Conservation (phyloP, 2,329 filamentous ascomycete genomes). For the Paecilomyces sp. region DNA sequence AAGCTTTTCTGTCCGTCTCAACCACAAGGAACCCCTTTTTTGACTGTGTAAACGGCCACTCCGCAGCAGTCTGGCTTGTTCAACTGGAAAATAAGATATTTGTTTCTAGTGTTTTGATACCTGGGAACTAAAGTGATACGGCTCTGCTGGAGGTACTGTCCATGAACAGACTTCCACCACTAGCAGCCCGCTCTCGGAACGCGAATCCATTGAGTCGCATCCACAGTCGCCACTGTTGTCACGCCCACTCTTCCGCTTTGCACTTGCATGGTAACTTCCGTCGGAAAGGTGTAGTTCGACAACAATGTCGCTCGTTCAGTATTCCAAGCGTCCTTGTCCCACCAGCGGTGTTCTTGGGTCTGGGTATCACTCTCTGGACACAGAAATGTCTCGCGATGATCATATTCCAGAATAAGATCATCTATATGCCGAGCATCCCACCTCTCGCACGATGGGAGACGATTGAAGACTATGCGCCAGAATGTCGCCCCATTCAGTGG, state of each 20-base stretch:
- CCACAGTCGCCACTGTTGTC: conserved; percentile 8
- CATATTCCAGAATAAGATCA: conserved; percentile 71
- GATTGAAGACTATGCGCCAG: conserved; percentile 55
- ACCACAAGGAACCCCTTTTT: not conserved
- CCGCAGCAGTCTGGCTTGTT: not conserved
- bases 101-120: not conserved
- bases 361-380: conserved; percentile 58
- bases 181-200: not conserved
- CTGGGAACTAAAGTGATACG: not conserved
- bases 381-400: conserved; percentile 67
- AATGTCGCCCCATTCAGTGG: conserved; percentile 61
- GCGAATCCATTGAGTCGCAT: not conserved
- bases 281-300: not conserved
- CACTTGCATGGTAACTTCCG: not conserved
- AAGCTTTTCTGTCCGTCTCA: not conserved
- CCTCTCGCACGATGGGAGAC: conserved; percentile 62
- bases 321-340: conserved; percentile 44
- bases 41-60: not conserved
- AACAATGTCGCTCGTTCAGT: not conserved
- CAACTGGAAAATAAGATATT: not conserved
- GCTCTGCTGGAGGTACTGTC: not conserved
- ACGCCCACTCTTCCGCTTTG: conserved; percentile 29
- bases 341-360: conserved; percentile 58
- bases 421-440: conserved; percentile 71
- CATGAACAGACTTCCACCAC: not conserved